Conservation (phyloP, 768 basidiomycete species). For the Suillus brevipes region DNA sequence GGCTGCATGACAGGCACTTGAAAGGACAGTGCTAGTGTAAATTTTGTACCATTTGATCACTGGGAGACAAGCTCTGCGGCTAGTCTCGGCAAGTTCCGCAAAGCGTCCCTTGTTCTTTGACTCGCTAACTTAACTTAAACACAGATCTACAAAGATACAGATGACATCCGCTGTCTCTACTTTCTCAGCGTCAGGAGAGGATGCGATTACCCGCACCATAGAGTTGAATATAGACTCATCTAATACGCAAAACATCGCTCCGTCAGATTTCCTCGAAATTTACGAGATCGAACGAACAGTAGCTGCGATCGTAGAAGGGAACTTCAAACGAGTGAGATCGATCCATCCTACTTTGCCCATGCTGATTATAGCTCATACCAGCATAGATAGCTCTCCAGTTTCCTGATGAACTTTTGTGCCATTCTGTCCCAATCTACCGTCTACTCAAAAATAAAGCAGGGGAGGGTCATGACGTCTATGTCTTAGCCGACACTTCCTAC, state of each 20-base stretch:
- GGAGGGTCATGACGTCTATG: conserved; percentile 63
- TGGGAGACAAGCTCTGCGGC: no score
- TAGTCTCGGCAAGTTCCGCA: background rate
- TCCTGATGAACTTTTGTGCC: conserved; percentile 87
- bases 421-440: conserved; percentile 83
- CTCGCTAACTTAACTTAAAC: no score
- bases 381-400: conserved; percentile 87
- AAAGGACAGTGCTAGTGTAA: background rate
- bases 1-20: background rate
- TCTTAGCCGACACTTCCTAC: conserved; percentile 97
- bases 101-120: background rate
- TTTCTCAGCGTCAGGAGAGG: conserved; percentile 62
- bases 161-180: conserved; percentile 16
- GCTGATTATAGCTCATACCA: background rate
- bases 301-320: conserved; percentile 55
- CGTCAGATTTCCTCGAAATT: conserved; percentile 54
- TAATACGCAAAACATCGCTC: conserved; percentile 25
- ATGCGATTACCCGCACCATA: conserved; percentile 59
- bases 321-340: conserved; percentile 66
- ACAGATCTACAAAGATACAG: background rate
- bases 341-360: background rate
- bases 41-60: background rate
- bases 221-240: conserved; percentile 44
- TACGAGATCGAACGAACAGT: conserved; percentile 77
- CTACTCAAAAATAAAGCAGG: conserved; percentile 55